phyloP scores from a whole-genome alignment of 1,284 basidiomycete genomes.

The Sporisorium iseilematis-ciliati region DNA sequence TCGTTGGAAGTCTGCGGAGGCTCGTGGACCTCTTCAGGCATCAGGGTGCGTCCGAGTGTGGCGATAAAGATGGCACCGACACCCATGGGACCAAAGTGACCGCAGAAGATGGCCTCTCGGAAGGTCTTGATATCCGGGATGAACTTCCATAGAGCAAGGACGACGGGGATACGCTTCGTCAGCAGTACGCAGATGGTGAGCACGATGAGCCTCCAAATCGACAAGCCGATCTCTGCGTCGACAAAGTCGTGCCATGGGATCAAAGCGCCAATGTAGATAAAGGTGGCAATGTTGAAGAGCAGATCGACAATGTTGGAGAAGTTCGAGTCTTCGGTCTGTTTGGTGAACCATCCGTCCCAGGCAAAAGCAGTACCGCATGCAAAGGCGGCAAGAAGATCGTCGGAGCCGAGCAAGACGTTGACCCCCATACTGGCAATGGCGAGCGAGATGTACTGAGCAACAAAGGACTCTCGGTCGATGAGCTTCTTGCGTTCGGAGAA shows the following conservation, averaged over 20 bases:
- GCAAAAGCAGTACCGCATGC: constrained; percentile 96
- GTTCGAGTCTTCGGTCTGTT: constrained; percentile 84
- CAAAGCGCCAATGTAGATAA: constrained; percentile 69
- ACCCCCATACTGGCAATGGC: constrained; percentile 82
- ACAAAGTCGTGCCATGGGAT: constrained; percentile 68
- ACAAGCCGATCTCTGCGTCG: constrained; percentile 53
- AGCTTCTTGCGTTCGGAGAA: constrained; percentile 89
- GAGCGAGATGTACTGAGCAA: constrained; percentile 88
- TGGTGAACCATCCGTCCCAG: constrained; percentile 93
- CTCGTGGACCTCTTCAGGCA: constrained; percentile 59
- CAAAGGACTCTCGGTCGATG: constrained; percentile 94
- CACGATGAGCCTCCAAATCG: constrained; percentile 64
- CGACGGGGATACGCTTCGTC: constrained; percentile 67
- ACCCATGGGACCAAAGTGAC: constrained; percentile 69
- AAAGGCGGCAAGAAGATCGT: constrained; percentile 78
- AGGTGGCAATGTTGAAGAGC: constrained; percentile 72
- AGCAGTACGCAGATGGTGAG: constrained; percentile 64
- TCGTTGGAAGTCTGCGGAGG: constrained; percentile 66
- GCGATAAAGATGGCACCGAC: constrained; percentile 69
- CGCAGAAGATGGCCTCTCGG: constrained; percentile 67
- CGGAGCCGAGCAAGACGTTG: constrained; percentile 67
- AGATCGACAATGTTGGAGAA: constrained; percentile 97
- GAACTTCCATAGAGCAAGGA: constrained; percentile 66
- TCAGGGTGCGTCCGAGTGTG: constrained; percentile 60
- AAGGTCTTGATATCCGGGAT: constrained; percentile 70